Conservation (phyloP, 1,284 basidiomycete genomes). For the Austropuccinia psidii region DNA sequence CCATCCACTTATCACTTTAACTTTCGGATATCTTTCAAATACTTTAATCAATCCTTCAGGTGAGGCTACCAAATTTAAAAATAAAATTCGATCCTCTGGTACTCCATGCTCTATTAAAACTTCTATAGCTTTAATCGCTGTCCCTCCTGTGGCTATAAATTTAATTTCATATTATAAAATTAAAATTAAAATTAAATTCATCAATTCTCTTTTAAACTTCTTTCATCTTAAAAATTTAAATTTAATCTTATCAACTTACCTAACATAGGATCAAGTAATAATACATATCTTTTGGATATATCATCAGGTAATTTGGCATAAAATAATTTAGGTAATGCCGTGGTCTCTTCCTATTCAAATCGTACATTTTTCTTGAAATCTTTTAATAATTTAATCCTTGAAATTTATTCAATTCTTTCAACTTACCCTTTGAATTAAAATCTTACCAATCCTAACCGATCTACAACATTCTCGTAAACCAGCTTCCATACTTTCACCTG, state of each 20-base stretch:
- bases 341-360: constrained; percentile 71
- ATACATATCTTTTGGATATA: constrained; percentile 80
- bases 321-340: constrained; percentile 77
- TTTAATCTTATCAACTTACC: constrained; percentile 54
- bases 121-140: constrained; percentile 94
- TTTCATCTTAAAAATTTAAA: background rate
- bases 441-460: constrained; percentile 75
- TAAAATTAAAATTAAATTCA: background rate
- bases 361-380: constrained; percentile 24
- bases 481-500: constrained; percentile 51
- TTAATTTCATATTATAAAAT: background rate
- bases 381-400: no score
- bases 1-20: constrained; percentile 93
- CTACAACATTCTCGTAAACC: constrained; percentile 85
- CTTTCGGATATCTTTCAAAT: constrained; percentile 66
- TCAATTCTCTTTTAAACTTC: background rate
- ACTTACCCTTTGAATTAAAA: constrained; percentile 78
- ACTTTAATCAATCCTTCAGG: constrained; percentile 85
- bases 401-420: background rate
- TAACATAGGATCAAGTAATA: constrained; percentile 95
- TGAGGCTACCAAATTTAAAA: constrained; percentile 88
- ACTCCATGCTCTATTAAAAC: constrained; percentile 85
- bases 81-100: constrained; percentile 75
- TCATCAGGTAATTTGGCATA: constrained; percentile 79
- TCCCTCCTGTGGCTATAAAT: constrained; percentile 81